These are phyloP conservation scores for Nicotiana tomentosiformis DNA, from an alignment of 257 asterid species.

Conservation along the genomic window DNA sequence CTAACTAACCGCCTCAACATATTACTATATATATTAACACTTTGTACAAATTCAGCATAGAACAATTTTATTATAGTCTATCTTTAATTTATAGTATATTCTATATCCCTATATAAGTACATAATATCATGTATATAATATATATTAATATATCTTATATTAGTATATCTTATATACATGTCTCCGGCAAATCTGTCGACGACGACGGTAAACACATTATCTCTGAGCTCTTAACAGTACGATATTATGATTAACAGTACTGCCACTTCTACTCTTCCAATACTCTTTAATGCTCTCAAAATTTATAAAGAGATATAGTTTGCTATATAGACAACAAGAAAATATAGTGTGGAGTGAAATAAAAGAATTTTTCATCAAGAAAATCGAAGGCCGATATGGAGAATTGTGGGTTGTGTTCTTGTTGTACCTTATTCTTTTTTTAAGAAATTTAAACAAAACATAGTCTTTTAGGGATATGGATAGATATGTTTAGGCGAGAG, in stretches of 20 bases:
- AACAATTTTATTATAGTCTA: too few relatives aligned
- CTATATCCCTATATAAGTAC: too few relatives aligned
- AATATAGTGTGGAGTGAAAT: background rate
- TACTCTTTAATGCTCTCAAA: slow-evolving; percentile 12
- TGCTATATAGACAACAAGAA: background rate
- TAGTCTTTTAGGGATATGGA: too few relatives aligned
- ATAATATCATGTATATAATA: too few relatives aligned
- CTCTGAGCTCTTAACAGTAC: background rate
- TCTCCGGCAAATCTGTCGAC: background rate
- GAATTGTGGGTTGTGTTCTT: background rate
- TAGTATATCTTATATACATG: background rate
- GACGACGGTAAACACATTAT: background rate
- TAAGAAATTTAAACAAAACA: too few relatives aligned
- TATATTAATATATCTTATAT: too few relatives aligned
- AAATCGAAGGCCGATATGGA: background rate
- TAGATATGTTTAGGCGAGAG: too few relatives aligned
- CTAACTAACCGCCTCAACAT: too few relatives aligned
- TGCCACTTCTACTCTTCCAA: slow-evolving; percentile 11
- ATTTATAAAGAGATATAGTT: background rate
- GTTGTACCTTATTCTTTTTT: background rate
- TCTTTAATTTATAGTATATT: too few relatives aligned
- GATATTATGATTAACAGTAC: background rate
- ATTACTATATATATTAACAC: too few relatives aligned
- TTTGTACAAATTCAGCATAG: too few relatives aligned
- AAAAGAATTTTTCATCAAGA: background rate